Conservation (phyloP, 352 stramenopile genomes). For the Halophytophthora batemanensis region DNA sequence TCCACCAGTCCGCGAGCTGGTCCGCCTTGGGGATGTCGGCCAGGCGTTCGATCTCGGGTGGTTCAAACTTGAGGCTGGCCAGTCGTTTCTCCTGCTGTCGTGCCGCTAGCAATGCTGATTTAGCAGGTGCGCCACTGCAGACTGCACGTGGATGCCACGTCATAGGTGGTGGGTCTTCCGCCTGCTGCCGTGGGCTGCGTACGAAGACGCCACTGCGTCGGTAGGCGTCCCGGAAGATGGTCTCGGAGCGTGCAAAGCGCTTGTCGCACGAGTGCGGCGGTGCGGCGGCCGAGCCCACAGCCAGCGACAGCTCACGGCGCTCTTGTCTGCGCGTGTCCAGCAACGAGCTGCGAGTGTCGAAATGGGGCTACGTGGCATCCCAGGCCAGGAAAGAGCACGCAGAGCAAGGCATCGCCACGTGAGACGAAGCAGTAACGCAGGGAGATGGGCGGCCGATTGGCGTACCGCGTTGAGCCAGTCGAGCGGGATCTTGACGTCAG, state of each 20-base stretch:
- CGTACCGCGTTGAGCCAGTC: conserved; percentile 50
- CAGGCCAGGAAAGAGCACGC: conserved; percentile 5
- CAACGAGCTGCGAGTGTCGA: conserved; percentile 42
- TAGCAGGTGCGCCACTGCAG: conserved; percentile 36
- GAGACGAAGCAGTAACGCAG: neutral
- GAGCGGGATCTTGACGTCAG: conserved; percentile 43
- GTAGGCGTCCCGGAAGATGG: conserved; percentile 47
- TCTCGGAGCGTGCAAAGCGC: conserved; percentile 41
- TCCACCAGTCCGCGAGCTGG: conserved; percentile 60
- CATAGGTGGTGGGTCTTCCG: conserved; percentile 16
- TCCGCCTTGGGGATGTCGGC: conserved; percentile 45
- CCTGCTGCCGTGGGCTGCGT: conserved; percentile 20
- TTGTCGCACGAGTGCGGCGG: conserved; percentile 27
- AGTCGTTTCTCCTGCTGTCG: conserved; percentile 26
- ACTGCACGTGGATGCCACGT: conserved; percentile 36
- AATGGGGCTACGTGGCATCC: conserved; percentile 25
- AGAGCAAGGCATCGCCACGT: conserved; percentile 2
- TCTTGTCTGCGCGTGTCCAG: conserved; percentile 42
- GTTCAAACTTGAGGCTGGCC: conserved; percentile 53
- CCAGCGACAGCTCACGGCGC: conserved; percentile 34
- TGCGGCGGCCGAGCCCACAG: conserved; percentile 5
- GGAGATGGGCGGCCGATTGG: neutral
- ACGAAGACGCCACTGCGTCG: conserved; percentile 48
- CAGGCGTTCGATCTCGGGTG: conserved; percentile 45
- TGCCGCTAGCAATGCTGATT: conserved; percentile 30